Evolutionary conservation across 129 eudicot species (phyloP), one percentile per base, ranked within the genome.

Genomic region (Pittosporum tobira): DNA sequence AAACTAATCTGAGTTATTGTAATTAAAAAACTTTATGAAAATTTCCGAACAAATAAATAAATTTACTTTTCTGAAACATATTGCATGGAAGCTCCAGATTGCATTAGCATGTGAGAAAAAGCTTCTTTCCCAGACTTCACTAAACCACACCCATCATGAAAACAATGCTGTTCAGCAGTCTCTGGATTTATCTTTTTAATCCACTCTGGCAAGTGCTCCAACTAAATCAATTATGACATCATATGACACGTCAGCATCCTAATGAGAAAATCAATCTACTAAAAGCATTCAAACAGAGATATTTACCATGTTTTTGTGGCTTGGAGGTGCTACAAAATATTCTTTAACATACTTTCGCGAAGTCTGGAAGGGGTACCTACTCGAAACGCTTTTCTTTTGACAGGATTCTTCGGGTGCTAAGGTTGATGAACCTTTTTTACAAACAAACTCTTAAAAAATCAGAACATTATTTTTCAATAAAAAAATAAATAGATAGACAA

Each of bases 71-170:
- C 79, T 14, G 96, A 73, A 60, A 77, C 30, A 71, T 52, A 22
- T 59, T 73, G 77, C 47, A 40, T 6, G 40, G 88, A 81, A 71
- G 85, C 87, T 77, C 94, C 96, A 60, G 84, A 81, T 48, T 87
- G 81, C 65, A 71, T 46, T 83, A 93, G 60, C 95, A 75, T 79
- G 51, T 63, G 48, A 75, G 60, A 70, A 68, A 93, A 83, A 51
- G 65, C 72, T 62, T 83, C 96, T 42, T 75, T 55, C 24, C 91
- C 95, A 63, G 66, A 48, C 64, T 76, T 55, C 26, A 62, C 71
- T 29, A 67, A 51, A 52, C 83, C 75, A 42, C 40, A 68, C 63
- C 57, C 81, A 58, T 77, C 80, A 25, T 37, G 66, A 27, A 93
- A 81, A 70, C 62, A 44, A 66, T 87, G 76, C 51, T 61, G 73